Percentiles rank a stretch among this genome's conserved stretches.
Evolutionary conservation across 2,329 filamentous ascomycete genomes (phyloP).

Genomic region (Cephalotrichum gorgonifer): DNA sequence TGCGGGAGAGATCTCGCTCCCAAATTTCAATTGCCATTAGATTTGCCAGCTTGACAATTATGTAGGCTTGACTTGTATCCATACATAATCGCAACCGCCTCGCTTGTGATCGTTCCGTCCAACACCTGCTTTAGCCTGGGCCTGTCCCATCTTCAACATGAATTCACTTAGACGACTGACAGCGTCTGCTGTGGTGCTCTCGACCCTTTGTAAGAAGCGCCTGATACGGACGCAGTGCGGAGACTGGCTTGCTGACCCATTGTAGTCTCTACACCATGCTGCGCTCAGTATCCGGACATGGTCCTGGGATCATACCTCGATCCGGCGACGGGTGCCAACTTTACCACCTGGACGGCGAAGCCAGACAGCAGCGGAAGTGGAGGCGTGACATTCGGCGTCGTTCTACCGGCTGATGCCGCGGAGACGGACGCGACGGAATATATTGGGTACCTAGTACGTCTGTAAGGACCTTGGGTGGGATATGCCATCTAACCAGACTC

Average conservation of each 20-base stretch:
- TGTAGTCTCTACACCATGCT: neutral
- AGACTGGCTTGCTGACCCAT: neutral
- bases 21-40: neutral
- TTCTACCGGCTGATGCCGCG: slow-evolving; percentile 37
- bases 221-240: neutral
- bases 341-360: slow-evolving; percentile 1
- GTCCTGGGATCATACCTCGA: neutral
- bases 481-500: slow-evolving; percentile 16
- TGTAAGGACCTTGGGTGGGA: neutral
- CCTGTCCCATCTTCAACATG: neutral
- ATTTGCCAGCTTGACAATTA: neutral
- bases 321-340: neutral
- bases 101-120: too few relatives aligned
- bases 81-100: too few relatives aligned
- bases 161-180: neutral
- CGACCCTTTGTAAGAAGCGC: neutral
- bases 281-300: slow-evolving; percentile 2
- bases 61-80: too few relatives aligned
- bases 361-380: neutral
- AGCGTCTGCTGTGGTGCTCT: neutral
- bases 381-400: slow-evolving; percentile 38
- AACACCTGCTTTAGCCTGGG: too few relatives aligned
- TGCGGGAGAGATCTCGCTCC: neutral
- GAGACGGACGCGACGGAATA: slow-evolving; percentile 42
- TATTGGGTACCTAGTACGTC: slow-evolving; percentile 44